Evolutionary conservation across 202 grass and related monocot species (phyloP).

Genomic region (Panicum hallii): DNA sequence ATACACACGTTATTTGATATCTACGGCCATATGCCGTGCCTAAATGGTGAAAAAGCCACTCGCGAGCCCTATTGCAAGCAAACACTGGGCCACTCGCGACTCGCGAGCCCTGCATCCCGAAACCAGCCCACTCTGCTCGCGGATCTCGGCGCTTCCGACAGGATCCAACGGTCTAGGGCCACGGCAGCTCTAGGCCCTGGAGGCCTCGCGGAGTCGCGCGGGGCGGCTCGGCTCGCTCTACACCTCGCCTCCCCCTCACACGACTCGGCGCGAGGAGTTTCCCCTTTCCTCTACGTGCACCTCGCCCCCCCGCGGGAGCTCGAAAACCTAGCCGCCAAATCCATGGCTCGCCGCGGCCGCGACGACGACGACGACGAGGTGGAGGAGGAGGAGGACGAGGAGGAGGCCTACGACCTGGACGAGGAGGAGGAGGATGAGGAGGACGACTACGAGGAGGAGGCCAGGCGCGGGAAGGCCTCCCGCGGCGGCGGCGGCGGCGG

Average conservation of each 20-base stretch:
- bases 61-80: neutral
- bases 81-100: neutral
- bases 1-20: neutral
- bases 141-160: slow-evolving; percentile 33
- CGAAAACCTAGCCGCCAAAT: slow-evolving; percentile 69
- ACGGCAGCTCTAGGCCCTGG: neutral
- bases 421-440: slow-evolving; percentile 78
- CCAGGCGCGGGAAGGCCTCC: slow-evolving; percentile 47
- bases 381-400: slow-evolving; percentile 60
- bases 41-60: neutral
- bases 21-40: neutral
- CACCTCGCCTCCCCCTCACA: slow-evolving; percentile 30
- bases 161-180: neutral
- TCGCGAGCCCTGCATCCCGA: neutral
- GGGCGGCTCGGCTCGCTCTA: slow-evolving; percentile 1
- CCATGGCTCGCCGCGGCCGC: slow-evolving; percentile 71
- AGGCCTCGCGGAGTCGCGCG: neutral
- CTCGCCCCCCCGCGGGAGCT: slow-evolving; percentile 17
- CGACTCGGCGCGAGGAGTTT: slow-evolving; percentile 30
- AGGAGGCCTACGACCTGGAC: slow-evolving; percentile 65
- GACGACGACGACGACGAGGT: slow-evolving; percentile 80
- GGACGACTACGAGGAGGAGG: slow-evolving; percentile 69
- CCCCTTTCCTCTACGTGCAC: slow-evolving; percentile 31
- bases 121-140: neutral
- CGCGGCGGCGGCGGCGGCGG: slow-evolving; percentile 50